phyloP scores from a whole-genome alignment of 2,329 filamentous ascomycete species.

The Eutypa lata region DNA sequence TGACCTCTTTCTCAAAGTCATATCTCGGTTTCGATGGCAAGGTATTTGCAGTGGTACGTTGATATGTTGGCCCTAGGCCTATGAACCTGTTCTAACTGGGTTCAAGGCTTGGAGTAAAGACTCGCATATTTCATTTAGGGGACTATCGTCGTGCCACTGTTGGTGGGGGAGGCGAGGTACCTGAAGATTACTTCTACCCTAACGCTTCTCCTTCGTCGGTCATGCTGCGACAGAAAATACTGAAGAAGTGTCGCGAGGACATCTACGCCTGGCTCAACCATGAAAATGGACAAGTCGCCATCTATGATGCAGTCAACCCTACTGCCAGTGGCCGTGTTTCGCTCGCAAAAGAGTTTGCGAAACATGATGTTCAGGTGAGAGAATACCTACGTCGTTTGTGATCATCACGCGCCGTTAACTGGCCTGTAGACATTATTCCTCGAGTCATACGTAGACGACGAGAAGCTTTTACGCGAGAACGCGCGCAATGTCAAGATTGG shows the following conservation, averaged over 20 bases:
- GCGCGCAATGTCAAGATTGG: slow-evolving; percentile 97
- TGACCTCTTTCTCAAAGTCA: slow-evolving; percentile 56
- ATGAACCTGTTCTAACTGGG: slow-evolving; percentile 11
- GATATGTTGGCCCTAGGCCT: neutral
- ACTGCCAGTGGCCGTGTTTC: slow-evolving; percentile 77
- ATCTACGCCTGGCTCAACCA: slow-evolving; percentile 96
- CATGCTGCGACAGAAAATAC: slow-evolving; percentile 92
- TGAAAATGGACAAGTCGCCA: slow-evolving; percentile 96
- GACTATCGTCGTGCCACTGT: slow-evolving; percentile 94
- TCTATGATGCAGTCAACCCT: slow-evolving; percentile 97
- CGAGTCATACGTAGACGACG: slow-evolving; percentile 91
- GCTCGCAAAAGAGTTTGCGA: slow-evolving; percentile 93
- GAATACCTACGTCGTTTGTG: neutral
- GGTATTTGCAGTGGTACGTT: slow-evolving; percentile 82
- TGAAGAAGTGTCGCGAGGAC: slow-evolving; percentile 95
- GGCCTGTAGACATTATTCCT: slow-evolving; percentile 81
- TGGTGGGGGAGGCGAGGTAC: slow-evolving; percentile 77
- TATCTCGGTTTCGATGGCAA: slow-evolving; percentile 90
- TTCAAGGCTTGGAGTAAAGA: slow-evolving; percentile 87
- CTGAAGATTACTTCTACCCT: slow-evolving; percentile 96
- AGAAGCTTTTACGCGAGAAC: slow-evolving; percentile 92
- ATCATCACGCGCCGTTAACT: slow-evolving; percentile 4
- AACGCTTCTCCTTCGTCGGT: slow-evolving; percentile 90
- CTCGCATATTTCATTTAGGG: slow-evolving; percentile 93
- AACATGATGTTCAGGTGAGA: slow-evolving; percentile 83